phyloP scores from a whole-genome alignment of 345 rosid species.

The Lepidium africanum region DNA sequence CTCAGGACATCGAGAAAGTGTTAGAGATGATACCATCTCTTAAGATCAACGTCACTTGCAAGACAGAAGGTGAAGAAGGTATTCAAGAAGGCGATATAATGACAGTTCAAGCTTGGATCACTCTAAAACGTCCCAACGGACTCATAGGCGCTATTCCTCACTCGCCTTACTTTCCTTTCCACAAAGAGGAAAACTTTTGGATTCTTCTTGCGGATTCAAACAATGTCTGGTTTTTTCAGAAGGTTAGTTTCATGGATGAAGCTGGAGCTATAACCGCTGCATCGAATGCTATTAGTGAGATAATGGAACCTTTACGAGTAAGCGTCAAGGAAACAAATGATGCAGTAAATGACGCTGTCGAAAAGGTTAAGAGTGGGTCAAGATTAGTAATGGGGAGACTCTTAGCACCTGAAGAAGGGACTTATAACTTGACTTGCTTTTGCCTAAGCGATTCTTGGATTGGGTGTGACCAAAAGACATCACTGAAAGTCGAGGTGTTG shows the following conservation, averaged over 20 bases:
- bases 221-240: conserved; percentile 85
- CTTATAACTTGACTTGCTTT: conserved; percentile 76
- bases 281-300: conserved; percentile 38
- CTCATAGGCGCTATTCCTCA: conserved; percentile 76
- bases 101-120: conserved; percentile 80
- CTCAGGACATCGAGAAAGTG: conserved; percentile 61
- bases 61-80: conserved; percentile 96
- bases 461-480: conserved; percentile 69
- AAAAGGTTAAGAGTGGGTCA: conserved; percentile 76
- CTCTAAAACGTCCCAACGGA: conserved; percentile 68
- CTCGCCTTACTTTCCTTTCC: conserved; percentile 67
- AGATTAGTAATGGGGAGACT: conserved; percentile 83
- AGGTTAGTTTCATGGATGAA: conserved; percentile 91
- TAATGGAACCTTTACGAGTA: conserved; percentile 78
- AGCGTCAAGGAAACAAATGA: conserved; percentile 48
- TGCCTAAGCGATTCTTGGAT: conserved; percentile 89
- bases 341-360: conserved; percentile 60
- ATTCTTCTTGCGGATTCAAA: conserved; percentile 74
- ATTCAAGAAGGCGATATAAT: conserved; percentile 84
- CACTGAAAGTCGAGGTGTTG: conserved; percentile 63
- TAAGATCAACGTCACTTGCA: conserved; percentile 59
- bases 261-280: conserved; percentile 70
- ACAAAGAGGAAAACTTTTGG: conserved; percentile 94
- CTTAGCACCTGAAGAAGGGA: conserved; percentile 78
- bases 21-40: conserved; percentile 85